A percentile compares a stretch with the other conserved stretches of the same genome.
Conservation (phyloP, 257 asterid genomes). For the Rauvolfia tetraphylla region DNA sequence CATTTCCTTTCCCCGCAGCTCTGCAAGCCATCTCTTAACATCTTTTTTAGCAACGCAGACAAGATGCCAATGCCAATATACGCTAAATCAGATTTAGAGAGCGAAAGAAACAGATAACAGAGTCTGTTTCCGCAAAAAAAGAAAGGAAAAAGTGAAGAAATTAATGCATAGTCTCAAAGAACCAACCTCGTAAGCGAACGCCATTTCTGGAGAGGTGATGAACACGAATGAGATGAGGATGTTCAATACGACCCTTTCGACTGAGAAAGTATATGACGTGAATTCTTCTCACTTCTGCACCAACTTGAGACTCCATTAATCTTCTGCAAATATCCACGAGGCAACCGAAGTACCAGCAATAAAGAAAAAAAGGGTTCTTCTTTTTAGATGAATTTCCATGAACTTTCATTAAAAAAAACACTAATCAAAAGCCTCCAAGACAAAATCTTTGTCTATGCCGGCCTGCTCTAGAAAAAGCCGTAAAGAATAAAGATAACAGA, state of each 20-base stretch:
- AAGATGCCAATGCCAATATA: too few relatives aligned
- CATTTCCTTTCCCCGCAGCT: conserved; percentile 80
- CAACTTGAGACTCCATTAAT: conserved; percentile 61
- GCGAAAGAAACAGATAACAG: background rate
- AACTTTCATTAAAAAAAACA: conserved; percentile 14
- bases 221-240: conserved; percentile 84
- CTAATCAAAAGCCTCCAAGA: conserved; percentile 17
- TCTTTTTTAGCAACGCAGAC: conserved; percentile 30
- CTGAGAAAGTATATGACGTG: conserved; percentile 77
- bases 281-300: conserved; percentile 68
- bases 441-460: conserved; percentile 49
- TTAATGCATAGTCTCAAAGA: background rate
- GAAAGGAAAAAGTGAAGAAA: background rate
- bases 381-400: conserved; percentile 34
- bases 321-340: conserved; percentile 35
- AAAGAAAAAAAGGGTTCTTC: conserved; percentile 25
- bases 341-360: conserved; percentile 13
- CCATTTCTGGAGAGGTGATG: conserved; percentile 77
- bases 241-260: conserved; percentile 69
- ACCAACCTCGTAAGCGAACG: conserved; percentile 64
- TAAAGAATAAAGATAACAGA: conserved; percentile 19
- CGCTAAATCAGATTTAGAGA: background rate
- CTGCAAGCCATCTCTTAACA: conserved; percentile 86
- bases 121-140: background rate
- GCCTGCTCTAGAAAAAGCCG: conserved; percentile 39